Evolutionary conservation across 106 monocot genomes (phyloP), one percentile per base, ranked within the genome.

Genomic region (Allium sativum): DNA sequence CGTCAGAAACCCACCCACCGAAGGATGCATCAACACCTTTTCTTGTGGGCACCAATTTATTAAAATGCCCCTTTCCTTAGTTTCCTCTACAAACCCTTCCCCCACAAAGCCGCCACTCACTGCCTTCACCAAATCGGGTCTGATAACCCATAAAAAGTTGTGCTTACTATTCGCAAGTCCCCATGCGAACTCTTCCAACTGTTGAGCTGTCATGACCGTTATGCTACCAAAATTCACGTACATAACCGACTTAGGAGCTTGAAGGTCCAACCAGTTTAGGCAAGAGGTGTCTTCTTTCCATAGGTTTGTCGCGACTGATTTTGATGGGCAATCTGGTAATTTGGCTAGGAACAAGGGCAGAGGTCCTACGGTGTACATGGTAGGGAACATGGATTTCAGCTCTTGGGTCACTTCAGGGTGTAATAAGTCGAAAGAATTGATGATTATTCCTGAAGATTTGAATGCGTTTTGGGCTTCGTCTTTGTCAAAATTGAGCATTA

Each of bases 351-450:
- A 50, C 10, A 4, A 8, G 3, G 55, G 57, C 20, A 91, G 59
- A 11, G 90, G 73, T 3, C 90, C 90, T 44, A 86, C 47, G 22
- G 90, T 68, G 68, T 82, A 83, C 13, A 91, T 40, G 7, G 61
- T 72, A 4, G 79, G 90, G 22, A 86, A 83, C 48, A 71, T 76
- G 21, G 18, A 6, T n/a, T 21, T 61, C 59, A 91, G 55, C 7
- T 77, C 80, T 10, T 61, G 44, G 21, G 83, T 6, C 4, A 83
- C 86, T 7, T 72, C 68, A 11, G 14, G 10, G 46, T 91, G 82
- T 12, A 91, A 45, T 3, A 68, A 67, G 42, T 90, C 77, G 56
- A 79, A 90, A 15, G 90, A 85, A 74, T 90, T 90, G 15, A 90
- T 71, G 56, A 90, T 72, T 2, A 90, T 61, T 0, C 73, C 91